A percentile compares a stretch with the other conserved stretches of the same genome.
These are phyloP conservation scores for Betula pendula DNA, from an alignment of 306 rosid genomes.

Conservation along the genomic window DNA sequence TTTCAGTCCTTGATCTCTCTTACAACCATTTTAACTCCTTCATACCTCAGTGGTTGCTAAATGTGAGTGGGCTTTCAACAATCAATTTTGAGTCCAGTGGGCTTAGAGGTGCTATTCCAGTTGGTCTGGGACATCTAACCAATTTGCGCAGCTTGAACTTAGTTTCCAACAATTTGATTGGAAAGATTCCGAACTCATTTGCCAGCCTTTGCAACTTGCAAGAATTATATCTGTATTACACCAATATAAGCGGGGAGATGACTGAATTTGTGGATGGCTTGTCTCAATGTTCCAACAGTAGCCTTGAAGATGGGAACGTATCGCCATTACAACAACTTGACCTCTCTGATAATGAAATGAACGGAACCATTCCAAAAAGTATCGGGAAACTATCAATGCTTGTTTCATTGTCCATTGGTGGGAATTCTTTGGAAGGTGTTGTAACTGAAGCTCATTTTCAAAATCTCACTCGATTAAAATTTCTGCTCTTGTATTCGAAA, in stretches of 20 bases:
- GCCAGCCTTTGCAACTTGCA: no score
- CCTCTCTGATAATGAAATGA: neutral
- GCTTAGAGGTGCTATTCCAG: no score
- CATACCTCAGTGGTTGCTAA: neutral
- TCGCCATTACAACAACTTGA: neutral
- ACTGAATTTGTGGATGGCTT: no score
- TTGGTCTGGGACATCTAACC: no score
- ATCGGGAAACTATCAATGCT: neutral
- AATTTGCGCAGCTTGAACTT: no score
- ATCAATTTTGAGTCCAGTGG: neutral
- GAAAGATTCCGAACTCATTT: no score
- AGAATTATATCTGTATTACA: no score
- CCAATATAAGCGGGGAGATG: no score
- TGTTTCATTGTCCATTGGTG: neutral
- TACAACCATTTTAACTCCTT: fast-evolving
- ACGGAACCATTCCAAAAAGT: no score
- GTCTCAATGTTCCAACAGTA: neutral
- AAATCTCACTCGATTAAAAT: neutral
- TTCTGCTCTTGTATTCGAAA: neutral
- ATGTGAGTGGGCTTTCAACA: neutral
- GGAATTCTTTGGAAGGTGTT: no score
- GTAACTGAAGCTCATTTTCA: no score
- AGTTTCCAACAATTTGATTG: no score
- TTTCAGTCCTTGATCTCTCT: neutral
- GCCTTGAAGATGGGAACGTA: neutral